A percentile compares a stretch with the other conserved stretches of the same genome.
phyloP scores from a whole-genome alignment of 805 yeast genomes.

The Lipomyces mesembrius region DNA sequence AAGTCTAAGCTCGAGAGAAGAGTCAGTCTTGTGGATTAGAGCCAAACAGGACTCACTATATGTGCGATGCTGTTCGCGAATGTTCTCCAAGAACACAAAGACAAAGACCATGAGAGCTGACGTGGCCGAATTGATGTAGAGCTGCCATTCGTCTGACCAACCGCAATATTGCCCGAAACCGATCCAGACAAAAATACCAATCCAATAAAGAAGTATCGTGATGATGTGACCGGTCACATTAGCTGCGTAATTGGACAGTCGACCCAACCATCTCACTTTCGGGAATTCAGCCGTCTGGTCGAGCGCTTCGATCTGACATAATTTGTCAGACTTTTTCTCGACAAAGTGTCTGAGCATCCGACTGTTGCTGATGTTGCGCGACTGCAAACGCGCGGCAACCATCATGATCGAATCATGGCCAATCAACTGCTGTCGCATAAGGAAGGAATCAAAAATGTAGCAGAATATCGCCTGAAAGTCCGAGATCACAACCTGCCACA shows the following conservation, averaged over 20 bases:
- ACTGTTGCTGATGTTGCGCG: conserved; percentile 12
- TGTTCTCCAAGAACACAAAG: conserved; percentile 49
- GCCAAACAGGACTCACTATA: conserved; percentile 43
- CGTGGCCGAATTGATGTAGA: conserved; percentile 51
- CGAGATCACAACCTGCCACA: conserved; percentile 25
- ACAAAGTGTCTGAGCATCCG: conserved; percentile 11
- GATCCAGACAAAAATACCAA: conserved; percentile 49
- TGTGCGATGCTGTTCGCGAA: conserved; percentile 49
- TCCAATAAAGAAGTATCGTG: conserved; percentile 47
- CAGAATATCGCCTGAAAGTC: conserved; percentile 24
- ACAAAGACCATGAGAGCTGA: conserved; percentile 48
- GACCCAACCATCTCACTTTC: conserved; percentile 46
- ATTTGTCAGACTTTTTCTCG: not conserved
- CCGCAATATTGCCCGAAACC: conserved; percentile 45
- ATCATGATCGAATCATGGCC: conserved; percentile 10
- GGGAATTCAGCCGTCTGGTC: not conserved
- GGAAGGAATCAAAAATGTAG: conserved; percentile 21
- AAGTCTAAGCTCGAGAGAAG: conserved; percentile 11
- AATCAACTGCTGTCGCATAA: conserved; percentile 32
- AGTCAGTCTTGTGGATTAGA: conserved; percentile 18
- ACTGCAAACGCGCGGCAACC: conserved; percentile 21
- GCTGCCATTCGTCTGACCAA: conserved; percentile 50
- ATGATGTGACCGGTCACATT: conserved; percentile 44
- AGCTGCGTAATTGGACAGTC: conserved; percentile 29
- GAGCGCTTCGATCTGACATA: not conserved